These are phyloP conservation scores for Cicer judaicum DNA, from an alignment of 306 rosid species.

Conservation along the genomic window DNA sequence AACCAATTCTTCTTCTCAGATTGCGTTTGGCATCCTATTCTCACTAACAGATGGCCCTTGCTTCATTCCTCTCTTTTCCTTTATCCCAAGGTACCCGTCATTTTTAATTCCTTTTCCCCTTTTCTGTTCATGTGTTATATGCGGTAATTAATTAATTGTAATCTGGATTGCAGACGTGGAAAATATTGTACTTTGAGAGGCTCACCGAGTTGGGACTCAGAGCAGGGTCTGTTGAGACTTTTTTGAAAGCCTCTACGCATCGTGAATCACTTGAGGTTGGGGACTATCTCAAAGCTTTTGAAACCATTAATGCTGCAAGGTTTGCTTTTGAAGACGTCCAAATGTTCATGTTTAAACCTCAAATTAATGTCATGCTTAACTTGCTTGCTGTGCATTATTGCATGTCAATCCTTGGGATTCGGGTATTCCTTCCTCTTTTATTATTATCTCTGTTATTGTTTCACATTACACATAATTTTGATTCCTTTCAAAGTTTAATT, in stretches of 20 bases:
- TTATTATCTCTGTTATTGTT: neutral
- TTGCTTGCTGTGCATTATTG: constrained; percentile 82
- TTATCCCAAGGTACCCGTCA: constrained; percentile 43
- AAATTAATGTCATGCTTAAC: constrained; percentile 61
- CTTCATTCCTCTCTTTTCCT: constrained; percentile 44
- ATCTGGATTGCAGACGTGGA: constrained; percentile 68
- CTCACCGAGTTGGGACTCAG: constrained; percentile 61
- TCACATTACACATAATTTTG: neutral
- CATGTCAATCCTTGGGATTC: constrained; percentile 57
- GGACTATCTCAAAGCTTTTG: constrained; percentile 68
- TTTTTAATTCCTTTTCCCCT: neutral
- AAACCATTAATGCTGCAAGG: constrained; percentile 47
- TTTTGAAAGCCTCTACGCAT: constrained; percentile 55
- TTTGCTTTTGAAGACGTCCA: constrained; percentile 75
- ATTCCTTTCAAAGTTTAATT: constrained; percentile 9
- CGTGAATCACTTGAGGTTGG: constrained; percentile 65
- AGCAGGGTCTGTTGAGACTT: constrained; percentile 53
- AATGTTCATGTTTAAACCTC: constrained; percentile 65
- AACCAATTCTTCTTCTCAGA: constrained; percentile 62
- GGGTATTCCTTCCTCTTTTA: constrained; percentile 54
- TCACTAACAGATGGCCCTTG: constrained; percentile 68
- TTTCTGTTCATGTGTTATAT: neutral
- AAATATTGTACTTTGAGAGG: constrained; percentile 63
- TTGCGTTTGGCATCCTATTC: constrained; percentile 68
- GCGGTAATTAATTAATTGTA: constrained; percentile 5